Base-by-base conservation (phyloP, 805 yeast species). In the Vanderwaltozyma verrucispora region DNA sequence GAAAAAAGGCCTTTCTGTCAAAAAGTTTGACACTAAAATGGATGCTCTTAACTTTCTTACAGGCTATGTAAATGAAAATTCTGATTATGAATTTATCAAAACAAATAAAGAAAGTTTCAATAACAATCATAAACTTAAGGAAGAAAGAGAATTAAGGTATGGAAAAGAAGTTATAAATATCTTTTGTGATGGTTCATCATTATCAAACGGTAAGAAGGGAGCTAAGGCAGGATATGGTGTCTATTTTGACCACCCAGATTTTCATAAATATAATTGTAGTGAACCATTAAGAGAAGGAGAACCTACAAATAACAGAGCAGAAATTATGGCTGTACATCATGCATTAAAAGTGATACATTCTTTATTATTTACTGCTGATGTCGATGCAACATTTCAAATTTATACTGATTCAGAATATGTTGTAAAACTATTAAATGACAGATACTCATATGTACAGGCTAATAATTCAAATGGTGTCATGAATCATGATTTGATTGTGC, bases 281-380 rank as follows among this genome's bases (percentile, higher is more conserved):
- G 74, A 65, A 5, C 73, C 79, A 0, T 62, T 85, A 19, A 30
- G n/a, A 2, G 67, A 64, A 2, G 56, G 53, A 3, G 50, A 50
- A 3, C 86, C 78, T 25, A 84, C 95, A 1, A 87, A 86, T 48
- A 87, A 83, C 46, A 61, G 84, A 29, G 92, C 94, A 1, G 96
- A 88, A 57, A 68, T 87, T 10, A 55, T 63, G 12, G 96, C 94
- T 0, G 67, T 82, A 15, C 51, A 60, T 5, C 65, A 64, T 25
- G 94, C 92, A 0, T 51, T 82, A 40, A 53, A 54, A 5, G 46
- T 50, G 6, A 65, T 78, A 14, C 53, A 67, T 38, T 46, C 50
- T 3, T 35, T 43, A 10, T 45, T 51, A 18, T 49, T 48, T 26
- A 21, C 6, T 6, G 9, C 9, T 9, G 23, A 9, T 6, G 9